Evolutionary conservation across 345 rosid genomes (phyloP), one percentile per base, ranked within the genome.

Genomic region (Abelmoschus esculentus): DNA sequence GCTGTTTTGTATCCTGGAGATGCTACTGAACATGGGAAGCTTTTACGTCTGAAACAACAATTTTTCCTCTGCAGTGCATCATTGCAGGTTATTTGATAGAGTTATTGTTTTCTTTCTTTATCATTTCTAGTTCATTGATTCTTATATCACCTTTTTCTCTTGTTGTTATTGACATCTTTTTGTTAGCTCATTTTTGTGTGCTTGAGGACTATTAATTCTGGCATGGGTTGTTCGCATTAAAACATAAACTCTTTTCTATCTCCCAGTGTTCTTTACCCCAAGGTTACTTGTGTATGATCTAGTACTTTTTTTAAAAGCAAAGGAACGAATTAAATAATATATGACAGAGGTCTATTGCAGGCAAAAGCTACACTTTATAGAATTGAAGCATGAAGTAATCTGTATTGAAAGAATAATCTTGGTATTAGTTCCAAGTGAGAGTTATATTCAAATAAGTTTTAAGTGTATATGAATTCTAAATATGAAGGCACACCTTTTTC

Each of bases 1-100:
- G 93, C 99, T 74, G 88, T 95, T 69, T 83, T 91, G 66, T 95
- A 95, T 82, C 99, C 97, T 65, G 97, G 99, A 55, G 99, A 95
- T 88, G 93, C 97, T 63, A 89, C 96, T n/a, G 99, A 91, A 80
- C 76, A 75, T 53, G 99, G 99, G 71, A 95, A 95, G 86, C 89
- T 95, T 70, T 80, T 95, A 77, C 88, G 99, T 66, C 83, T 93
- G 82, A 93, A 93, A 82, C 97, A 91, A 60, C 98, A 93, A 74
- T 91, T 84, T 87, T 89, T 93, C 79, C 96, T 93, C 62, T 91
- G 97, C 81, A 88, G 96, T 80, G 98, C 97, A 19, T 93, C 98
- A 12, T 97, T 93, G 86, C 98, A 93, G 97, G 97, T 89, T 78
- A 78, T 81, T 76, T 60, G 40, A 53, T 62, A 40, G 29, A 52